Evolutionary conservation across 306 rosid species (phyloP), one percentile per base, ranked within the genome.

Genomic region (Dryas alaskensis): DNA sequence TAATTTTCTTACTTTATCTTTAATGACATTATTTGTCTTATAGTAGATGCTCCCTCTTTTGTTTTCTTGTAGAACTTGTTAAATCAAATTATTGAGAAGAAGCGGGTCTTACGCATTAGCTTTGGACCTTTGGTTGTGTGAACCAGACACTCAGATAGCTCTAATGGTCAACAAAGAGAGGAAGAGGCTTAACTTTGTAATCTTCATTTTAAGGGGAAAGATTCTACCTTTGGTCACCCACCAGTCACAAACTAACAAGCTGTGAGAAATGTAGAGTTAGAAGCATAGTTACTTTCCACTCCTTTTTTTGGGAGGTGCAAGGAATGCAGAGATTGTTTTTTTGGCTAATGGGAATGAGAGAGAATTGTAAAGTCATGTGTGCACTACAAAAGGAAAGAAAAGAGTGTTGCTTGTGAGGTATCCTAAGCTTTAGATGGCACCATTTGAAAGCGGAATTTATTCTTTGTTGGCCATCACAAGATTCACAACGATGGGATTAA

Each of bases 341-440:
- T 58, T 10, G 12, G 77, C 42, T 55, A 78, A 53, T 19, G 59
- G 68, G 73, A 72, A 65, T 17, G 70, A 74, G 6, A 14, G 69
- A 14, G 8, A 75, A 74, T 22, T 57, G 66, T 49, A 70, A 79
- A 22, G 58, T 71, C 67, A 17, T 52, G 80, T 65, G 43, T 69
- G 82, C 76, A 80, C 79, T 49, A 54, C 39, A 65, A 76, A 73
- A 52, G 75, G 16, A 42, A 78, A 42, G 25, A 73, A 67, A 19
- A 52, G 64, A 49, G 22, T 63, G 73, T 13, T 61, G 45, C 9
- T 14, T 10, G 64, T 69, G 67, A 70, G 77, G 85, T 17, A 74
- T 80, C 80, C 89, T 60, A 80, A 64, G 82, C 90, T 74, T 76
- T 63, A 70, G 61, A 49, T 47, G 62, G 59, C 62, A 54, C 73